These are phyloP conservation scores for Suillus variegatus DNA, from an alignment of 768 basidiomycete species.

Conservation along the genomic window DNA sequence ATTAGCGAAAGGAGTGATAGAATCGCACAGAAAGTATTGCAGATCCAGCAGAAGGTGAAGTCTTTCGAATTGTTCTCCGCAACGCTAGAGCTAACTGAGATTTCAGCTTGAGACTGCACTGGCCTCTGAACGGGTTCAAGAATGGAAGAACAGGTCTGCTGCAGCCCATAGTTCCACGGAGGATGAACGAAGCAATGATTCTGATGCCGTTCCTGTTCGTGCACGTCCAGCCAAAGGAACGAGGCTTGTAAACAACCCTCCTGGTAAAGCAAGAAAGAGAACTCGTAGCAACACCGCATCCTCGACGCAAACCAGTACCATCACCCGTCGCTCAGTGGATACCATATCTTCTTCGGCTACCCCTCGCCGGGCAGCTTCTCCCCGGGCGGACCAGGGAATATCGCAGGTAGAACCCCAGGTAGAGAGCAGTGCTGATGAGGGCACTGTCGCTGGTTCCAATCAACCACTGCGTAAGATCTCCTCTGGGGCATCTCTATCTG, in stretches of 20 bases:
- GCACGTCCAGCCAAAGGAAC: slow-evolving; percentile 41
- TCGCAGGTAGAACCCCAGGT: slow-evolving; percentile 43
- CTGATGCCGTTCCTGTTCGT: slow-evolving; percentile 45
- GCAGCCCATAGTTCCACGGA: slow-evolving; percentile 29
- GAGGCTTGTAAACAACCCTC: slow-evolving; percentile 34
- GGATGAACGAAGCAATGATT: slow-evolving; percentile 60
- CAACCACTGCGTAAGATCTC: slow-evolving; percentile 34
- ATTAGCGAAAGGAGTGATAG: slow-evolving; percentile 84
- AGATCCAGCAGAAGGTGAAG: slow-evolving; percentile 88
- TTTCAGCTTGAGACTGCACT: slow-evolving; percentile 75
- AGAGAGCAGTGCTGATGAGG: slow-evolving; percentile 18
- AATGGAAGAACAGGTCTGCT: slow-evolving; percentile 31
- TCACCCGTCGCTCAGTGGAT: slow-evolving; percentile 27
- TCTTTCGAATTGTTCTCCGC: background rate
- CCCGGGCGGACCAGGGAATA: slow-evolving; percentile 35
- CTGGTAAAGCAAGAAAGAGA: slow-evolving; percentile 41
- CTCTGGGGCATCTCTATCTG: slow-evolving; percentile 31
- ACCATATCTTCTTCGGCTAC: slow-evolving; percentile 22
- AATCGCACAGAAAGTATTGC: slow-evolving; percentile 84
- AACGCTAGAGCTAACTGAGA: slow-evolving; percentile 8
- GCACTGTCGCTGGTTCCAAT: slow-evolving; percentile 24
- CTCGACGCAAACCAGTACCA: slow-evolving; percentile 50
- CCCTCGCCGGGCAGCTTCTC: slow-evolving; percentile 29
- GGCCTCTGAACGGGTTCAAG: slow-evolving; percentile 51
- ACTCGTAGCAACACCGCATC: slow-evolving; percentile 65